These are phyloP conservation scores for Penicillium fuscoglaucum DNA, from an alignment of 2,329 filamentous ascomycete genomes.

Conservation along the genomic window DNA sequence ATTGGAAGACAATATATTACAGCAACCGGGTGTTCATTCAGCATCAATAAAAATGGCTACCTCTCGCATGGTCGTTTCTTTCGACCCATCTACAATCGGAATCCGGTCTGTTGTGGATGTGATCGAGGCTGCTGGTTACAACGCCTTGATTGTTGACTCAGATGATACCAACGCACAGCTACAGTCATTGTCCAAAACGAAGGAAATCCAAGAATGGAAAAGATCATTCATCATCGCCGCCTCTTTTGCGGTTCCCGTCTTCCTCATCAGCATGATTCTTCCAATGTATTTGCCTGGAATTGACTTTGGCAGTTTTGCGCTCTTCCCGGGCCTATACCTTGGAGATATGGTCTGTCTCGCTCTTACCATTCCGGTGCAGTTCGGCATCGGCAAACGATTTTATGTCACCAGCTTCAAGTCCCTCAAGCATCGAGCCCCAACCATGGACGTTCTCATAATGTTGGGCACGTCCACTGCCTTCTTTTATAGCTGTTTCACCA, in stretches of 20 bases:
- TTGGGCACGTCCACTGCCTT: slow-evolving; percentile 93
- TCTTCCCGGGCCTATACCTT: slow-evolving; percentile 76
- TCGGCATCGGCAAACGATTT: slow-evolving; percentile 92
- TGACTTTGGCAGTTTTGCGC: slow-evolving; percentile 70
- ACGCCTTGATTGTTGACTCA: slow-evolving; percentile 83
- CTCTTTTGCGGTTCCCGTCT: slow-evolving; percentile 83
- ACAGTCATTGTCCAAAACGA: slow-evolving; percentile 92
- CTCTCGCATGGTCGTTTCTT: slow-evolving; percentile 70
- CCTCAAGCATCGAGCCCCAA: slow-evolving; percentile 83
- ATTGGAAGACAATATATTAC: slow-evolving; percentile 67
- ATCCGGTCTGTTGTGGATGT: slow-evolving; percentile 78
- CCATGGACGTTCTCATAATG: slow-evolving; percentile 96
- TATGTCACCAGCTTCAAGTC: slow-evolving; percentile 94
- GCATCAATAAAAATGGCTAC: slow-evolving; percentile 72
- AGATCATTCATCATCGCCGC: slow-evolving; percentile 75
- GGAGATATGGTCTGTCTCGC: slow-evolving; percentile 81
- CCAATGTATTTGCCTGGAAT: slow-evolving; percentile 78
- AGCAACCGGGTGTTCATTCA: slow-evolving; percentile 70
- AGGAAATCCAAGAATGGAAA: slow-evolving; percentile 92
- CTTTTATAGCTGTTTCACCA: slow-evolving; percentile 87
- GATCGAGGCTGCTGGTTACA: slow-evolving; percentile 80
- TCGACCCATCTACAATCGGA: slow-evolving; percentile 70
- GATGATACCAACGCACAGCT: slow-evolving; percentile 97
- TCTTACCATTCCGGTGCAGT: slow-evolving; percentile 91
- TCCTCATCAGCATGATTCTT: slow-evolving; percentile 88